Evolutionary conservation across 1,284 basidiomycete genomes (phyloP), one percentile per base, ranked within the genome.

Genomic region (Moesziomyces globuligerus): DNA sequence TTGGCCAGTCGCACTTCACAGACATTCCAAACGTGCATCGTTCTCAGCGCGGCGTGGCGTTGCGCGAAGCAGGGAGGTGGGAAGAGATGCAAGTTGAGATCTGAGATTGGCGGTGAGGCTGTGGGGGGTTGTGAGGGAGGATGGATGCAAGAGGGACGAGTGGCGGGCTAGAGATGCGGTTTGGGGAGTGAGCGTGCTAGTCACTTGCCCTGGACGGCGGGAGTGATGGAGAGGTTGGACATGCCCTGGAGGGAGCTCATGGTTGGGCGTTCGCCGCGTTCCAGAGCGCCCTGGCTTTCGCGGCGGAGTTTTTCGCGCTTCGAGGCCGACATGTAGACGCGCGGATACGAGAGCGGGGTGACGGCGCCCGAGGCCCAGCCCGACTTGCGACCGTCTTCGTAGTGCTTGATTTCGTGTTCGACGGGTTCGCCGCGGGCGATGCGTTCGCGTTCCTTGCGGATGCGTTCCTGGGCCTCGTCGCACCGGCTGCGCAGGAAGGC

Each of bases 391-490:
- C 66, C 56, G 42, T 70, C 70, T 57, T 74, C 65, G 58, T 75
- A 74, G 42, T 75, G 74, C 34, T 68, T 71, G 24, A 60, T 38
- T 24, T 67, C 66, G 44, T 69, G 60, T 37, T 69, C 66, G 13
- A 77, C 57, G 1, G 55, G 36, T 48, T 76, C 75, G 40, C 75
- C 75, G 7, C 58, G 41, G n/a, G 71, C 54, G 48, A 75, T 70
- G 24, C 72, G 66, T 50, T 80, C 76, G 23, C 80, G 61, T 54
- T 81, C 78, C 23, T 52, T 55, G 36, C 73, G 65, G 56, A 82
- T 81, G 13, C 76, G 52, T 39, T 72, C 79, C 41, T 82, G 80
- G 0, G 80, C 79, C 42, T 74, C 76, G 41, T 80, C 77, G 56
- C 79, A 81, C 17, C 72, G 39, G 17, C 43, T 61, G 3, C 80